These are phyloP conservation scores for Ulota crispa DNA, from an alignment of 225 moss, liverwort and hornwort genomes.

Conservation along the genomic window DNA sequence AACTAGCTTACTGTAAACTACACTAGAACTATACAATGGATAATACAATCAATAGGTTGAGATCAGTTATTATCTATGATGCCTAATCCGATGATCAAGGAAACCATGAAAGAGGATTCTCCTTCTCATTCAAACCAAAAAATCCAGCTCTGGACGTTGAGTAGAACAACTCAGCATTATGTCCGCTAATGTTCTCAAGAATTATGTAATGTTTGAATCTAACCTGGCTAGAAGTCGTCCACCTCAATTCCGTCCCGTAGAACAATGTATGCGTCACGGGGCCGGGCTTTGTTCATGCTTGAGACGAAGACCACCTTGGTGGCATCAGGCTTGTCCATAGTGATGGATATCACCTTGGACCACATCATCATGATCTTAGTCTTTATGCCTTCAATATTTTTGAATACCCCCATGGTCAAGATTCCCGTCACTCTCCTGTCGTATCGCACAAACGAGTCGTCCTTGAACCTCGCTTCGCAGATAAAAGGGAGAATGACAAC, in stretches of 20 bases:
- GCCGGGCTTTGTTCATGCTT: constrained; percentile 73
- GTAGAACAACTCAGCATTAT: background rate
- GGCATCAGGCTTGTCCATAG: constrained; percentile 66
- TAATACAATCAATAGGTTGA: constrained; percentile 16
- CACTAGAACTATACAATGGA: constrained; percentile 25
- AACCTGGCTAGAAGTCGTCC: constrained; percentile 56
- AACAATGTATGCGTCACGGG: constrained; percentile 71
- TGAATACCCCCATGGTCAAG: constrained; percentile 63
- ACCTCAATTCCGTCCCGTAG: constrained; percentile 86
- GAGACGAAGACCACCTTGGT: constrained; percentile 88
- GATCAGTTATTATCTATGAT: background rate
- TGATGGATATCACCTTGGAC: constrained; percentile 80
- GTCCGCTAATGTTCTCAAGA: background rate
- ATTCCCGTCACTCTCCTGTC: constrained; percentile 68
- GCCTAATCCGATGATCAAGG: background rate
- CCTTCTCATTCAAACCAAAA: background rate
- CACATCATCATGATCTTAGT: constrained; percentile 96
- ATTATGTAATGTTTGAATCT: background rate
- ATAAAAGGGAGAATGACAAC: constrained; percentile 68
- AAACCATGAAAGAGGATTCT: background rate
- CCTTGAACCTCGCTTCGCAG: constrained; percentile 78
- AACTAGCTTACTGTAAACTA: constrained; percentile 11
- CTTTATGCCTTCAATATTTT: constrained; percentile 87
- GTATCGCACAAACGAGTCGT: constrained; percentile 78
- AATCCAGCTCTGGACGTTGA: background rate